phyloP scores from a whole-genome alignment of 352 stramenopile genomes.

The Aphanomyces stellatus region DNA sequence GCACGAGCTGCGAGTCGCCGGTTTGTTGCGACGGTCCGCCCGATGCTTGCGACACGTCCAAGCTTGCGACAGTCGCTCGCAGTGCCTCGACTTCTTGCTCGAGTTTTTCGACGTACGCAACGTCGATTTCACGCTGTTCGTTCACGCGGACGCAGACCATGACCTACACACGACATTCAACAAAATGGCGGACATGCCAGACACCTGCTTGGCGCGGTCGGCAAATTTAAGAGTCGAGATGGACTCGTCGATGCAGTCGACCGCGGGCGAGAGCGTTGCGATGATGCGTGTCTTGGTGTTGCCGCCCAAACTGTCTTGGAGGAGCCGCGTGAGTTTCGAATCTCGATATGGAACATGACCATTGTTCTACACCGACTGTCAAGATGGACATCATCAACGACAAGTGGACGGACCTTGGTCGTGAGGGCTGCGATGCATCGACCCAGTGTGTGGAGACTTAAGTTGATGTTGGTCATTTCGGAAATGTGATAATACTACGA shows the following conservation, averaged over 20 bases:
- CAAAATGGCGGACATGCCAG: neutral
- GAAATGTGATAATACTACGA: constrained; percentile 73
- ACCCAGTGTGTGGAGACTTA: constrained; percentile 87
- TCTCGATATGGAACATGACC: constrained; percentile 89
- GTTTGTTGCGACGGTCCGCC: constrained; percentile 13
- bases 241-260: constrained; percentile 84
- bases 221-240: constrained; percentile 93
- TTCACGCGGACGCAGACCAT: constrained; percentile 83
- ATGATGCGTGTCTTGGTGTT: constrained; percentile 91
- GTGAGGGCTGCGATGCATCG: constrained; percentile 80
- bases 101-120: constrained; percentile 81
- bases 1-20: constrained; percentile 31
- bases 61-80: constrained; percentile 44
- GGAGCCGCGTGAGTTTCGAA: constrained; percentile 88
- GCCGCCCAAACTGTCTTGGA: constrained; percentile 82
- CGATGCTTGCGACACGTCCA: constrained; percentile 23
- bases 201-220: constrained; percentile 78
- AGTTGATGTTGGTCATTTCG: constrained; percentile 93
- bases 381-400: constrained; percentile 1
- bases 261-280: constrained; percentile 77
- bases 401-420: constrained; percentile 23
- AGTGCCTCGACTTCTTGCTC: constrained; percentile 77
- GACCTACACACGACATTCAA: constrained; percentile 31
- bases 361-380: neutral
- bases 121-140: constrained; percentile 77